Conservation (phyloP, 2,329 filamentous ascomycete species). For the Colletotrichum lini region DNA sequence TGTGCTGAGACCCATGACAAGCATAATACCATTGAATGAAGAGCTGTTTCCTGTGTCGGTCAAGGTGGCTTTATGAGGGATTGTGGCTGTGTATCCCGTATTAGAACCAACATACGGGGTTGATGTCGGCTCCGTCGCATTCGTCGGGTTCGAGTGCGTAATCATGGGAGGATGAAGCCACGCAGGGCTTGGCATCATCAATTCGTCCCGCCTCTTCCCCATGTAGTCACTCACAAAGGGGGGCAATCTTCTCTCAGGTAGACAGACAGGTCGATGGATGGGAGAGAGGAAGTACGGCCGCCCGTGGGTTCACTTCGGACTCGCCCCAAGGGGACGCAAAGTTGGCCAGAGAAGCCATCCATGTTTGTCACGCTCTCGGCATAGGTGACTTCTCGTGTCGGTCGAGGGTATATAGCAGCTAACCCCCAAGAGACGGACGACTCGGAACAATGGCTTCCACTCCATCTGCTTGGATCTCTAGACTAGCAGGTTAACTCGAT, state of each 20-base stretch:
- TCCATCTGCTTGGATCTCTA: not conserved
- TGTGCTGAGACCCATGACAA: conserved; percentile 29
- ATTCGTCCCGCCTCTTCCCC: not conserved
- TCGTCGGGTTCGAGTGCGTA: conserved; percentile 6
- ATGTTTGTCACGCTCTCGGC: not conserved
- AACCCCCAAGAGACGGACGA: not conserved
- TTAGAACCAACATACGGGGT: too few species aligned
- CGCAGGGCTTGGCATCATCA: not conserved
- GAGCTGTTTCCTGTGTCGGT: conserved; percentile 6
- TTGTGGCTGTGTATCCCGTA: not conserved
- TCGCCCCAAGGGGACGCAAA: not conserved
- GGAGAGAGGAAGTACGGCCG: not conserved
- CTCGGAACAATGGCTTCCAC: not conserved
- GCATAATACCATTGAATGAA: conserved; percentile 33
- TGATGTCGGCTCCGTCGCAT: not conserved
- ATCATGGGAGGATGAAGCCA: not conserved
- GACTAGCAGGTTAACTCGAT: not conserved
- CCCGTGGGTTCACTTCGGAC: not conserved
- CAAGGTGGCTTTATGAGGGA: not conserved
- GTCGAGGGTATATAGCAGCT: not conserved
- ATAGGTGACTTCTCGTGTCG: not conserved
- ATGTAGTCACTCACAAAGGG: not conserved
- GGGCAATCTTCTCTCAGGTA: not conserved
- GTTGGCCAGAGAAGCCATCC: not conserved
- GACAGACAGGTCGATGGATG: not conserved